Percentiles rank a stretch among this genome's conserved stretches.
phyloP scores from a whole-genome alignment of 441 rosid species.

The Populus trichocarpa region DNA sequence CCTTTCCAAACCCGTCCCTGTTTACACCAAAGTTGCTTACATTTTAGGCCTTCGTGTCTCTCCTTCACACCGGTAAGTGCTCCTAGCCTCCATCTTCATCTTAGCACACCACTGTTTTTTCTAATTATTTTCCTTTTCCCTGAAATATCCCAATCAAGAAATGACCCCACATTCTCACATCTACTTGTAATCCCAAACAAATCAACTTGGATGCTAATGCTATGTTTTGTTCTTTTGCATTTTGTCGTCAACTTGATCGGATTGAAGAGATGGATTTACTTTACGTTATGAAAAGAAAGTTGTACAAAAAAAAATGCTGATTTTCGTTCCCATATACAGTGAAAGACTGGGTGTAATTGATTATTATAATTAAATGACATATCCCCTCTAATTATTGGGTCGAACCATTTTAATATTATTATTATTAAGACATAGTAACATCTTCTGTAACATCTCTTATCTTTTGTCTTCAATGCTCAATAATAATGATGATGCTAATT shows the following conservation, averaged over 20 bases:
- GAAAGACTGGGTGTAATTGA: too few species aligned
- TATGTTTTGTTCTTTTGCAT: background rate
- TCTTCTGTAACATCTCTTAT: background rate
- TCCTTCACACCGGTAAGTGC: conserved; percentile 64
- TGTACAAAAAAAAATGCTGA: background rate
- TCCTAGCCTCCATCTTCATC: background rate
- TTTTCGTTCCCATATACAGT: background rate
- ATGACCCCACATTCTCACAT: too few species aligned
- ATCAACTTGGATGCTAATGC: background rate
- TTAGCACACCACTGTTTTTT: background rate
- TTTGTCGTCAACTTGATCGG: background rate
- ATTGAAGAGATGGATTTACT: background rate
- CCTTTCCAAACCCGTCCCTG: conserved; percentile 40
- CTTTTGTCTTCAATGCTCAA: background rate
- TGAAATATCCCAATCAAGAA: too few species aligned
- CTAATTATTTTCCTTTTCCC: background rate
- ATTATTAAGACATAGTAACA: background rate
- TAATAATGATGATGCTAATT: background rate
- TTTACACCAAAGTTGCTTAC: conserved; percentile 85
- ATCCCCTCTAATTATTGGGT: conserved; percentile 1
- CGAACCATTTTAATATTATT: background rate
- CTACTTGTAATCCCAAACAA: background rate
- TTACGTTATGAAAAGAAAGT: background rate
- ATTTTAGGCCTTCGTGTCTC: conserved; percentile 94
- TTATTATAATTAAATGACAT: background rate